Evolutionary conservation across 371 early-diverging fungal species (phyloP).

Genomic region (Conidiobolus coronatus): DNA sequence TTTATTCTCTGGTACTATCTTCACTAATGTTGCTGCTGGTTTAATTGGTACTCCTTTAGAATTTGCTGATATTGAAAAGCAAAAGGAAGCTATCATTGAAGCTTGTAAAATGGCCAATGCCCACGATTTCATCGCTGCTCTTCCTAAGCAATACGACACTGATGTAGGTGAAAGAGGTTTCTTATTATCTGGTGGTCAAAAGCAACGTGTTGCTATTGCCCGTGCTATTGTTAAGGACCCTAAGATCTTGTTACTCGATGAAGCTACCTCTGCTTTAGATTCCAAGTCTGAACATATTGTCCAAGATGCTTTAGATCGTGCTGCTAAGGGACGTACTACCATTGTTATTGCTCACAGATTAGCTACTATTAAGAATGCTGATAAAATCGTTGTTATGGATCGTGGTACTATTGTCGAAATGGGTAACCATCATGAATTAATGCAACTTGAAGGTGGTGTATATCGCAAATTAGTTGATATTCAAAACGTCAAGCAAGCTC

Average conservation of each 20-base stretch:
- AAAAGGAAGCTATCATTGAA: constrained; percentile 12
- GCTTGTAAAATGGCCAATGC: constrained; percentile 27
- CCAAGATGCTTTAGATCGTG: constrained; percentile 53
- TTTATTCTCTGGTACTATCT: constrained; percentile 54
- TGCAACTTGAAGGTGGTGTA: constrained; percentile 16
- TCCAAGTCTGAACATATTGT: constrained; percentile 55
- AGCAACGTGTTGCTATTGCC: constrained; percentile 40
- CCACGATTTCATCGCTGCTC: constrained; percentile 38
- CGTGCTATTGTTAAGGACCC: constrained; percentile 57
- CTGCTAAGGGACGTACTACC: constrained; percentile 54
- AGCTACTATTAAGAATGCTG: constrained; percentile 55
- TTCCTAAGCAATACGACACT: constrained; percentile 59
- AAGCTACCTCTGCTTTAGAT: constrained; percentile 70
- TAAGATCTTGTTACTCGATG: constrained; percentile 56
- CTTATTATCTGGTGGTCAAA: constrained; percentile 24
- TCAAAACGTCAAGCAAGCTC: constrained; percentile 19
- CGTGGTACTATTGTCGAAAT: constrained; percentile 42
- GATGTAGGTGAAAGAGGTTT: constrained; percentile 44
- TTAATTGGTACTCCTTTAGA: constrained; percentile 10
- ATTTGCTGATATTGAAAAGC: constrained; percentile 8
- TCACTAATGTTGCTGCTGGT: constrained; percentile 49
- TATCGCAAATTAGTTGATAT: constrained; percentile 28
- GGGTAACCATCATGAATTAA: constrained; percentile 43
- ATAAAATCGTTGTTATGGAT: constrained; percentile 58
- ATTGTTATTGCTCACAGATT: constrained; percentile 79